Evolutionary conservation across 495 filamentous ascomycete genomes (phyloP).

Genomic region (Lichenothelia convexa): DNA sequence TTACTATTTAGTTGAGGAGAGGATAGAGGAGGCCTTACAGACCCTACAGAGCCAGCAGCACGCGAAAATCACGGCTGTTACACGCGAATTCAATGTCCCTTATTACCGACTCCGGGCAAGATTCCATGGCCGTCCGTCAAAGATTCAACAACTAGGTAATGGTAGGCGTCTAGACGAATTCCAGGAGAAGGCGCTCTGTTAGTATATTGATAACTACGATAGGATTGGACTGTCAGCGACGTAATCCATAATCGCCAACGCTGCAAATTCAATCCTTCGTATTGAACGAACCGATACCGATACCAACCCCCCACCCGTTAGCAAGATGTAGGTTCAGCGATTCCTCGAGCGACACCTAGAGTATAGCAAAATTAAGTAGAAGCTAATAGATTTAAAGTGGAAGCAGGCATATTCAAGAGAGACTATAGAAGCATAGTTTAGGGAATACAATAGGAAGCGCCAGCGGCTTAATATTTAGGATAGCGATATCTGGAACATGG

Average conservation of each 20-base stretch:
- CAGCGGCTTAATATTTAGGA: conserved; percentile 1
- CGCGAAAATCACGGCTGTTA: too few relatives aligned
- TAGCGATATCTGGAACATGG: conserved; percentile 5
- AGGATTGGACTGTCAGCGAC: neutral
- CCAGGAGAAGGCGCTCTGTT: neutral
- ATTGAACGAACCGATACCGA: neutral
- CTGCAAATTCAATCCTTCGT: conserved; percentile 1
- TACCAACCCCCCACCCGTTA: neutral
- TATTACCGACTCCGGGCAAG: conserved; percentile 3
- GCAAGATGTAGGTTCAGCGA: neutral
- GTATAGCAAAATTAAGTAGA: conserved; percentile 2
- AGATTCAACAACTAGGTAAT: neutral
- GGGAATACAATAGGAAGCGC: conserved; percentile 1
- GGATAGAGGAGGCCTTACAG: too few relatives aligned
- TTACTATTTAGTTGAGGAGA: too few relatives aligned
- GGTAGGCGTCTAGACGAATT: neutral
- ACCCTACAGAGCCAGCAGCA: too few relatives aligned
- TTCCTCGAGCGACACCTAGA: neutral
- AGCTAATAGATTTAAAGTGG: conserved; percentile 1
- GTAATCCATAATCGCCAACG: neutral
- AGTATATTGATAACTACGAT: neutral
- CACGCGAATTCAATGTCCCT: conserved; percentile 3
- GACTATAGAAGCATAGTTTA: conserved; percentile 1
- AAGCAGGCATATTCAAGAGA: neutral
- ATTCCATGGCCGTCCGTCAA: neutral